Base-by-base conservation (phyloP, 768 basidiomycete species). In the Russula virescens region DNA sequence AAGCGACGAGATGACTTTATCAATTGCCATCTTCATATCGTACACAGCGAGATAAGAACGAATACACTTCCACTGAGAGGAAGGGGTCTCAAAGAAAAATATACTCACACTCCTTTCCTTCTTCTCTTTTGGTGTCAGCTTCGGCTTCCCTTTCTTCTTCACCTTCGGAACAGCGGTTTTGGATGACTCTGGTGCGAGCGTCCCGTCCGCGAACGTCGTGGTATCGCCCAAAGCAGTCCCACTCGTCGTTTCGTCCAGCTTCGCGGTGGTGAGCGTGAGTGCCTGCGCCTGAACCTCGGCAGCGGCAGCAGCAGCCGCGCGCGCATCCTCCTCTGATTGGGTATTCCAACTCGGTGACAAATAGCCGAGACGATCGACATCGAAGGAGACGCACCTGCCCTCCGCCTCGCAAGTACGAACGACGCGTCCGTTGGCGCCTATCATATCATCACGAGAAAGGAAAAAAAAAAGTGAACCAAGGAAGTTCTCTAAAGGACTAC, bases 41-140 rank as follows among this genome's bases (percentile, higher is more conserved):
- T 11, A 26, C 59, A 56, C 48, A 23, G 42, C 38, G 45, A 21
- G 40, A 50, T 49, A 21, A 42, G 45, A 43, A n/a, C 25, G 34
- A 55, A 46, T 35, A 19, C 28, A 21, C 31, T 46, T 8, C 34
- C 31, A 19, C 8, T 26, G n/a, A 4, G 58, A 38, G 18, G 19
- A 19, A 19, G n/a, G n/a, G n/a, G n/a, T n/a, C n/a, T n/a, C n/a
- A 26, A 21, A 26, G 50, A 11, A 13, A 25, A 5, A n/a, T 6
- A 48, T 8, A 68, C 83, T 65, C 60, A 91, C 91, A 70, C 80
- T 82, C 42, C 89, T 81, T 67, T 93, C 90, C 73, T 88, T 91
- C 79, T 86, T 93, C 76, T 92, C 90, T 71, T 88, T 91, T 13
- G 85, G 82, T 1, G 83, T 82, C 73, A 90, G 50, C 71, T 89